phyloP scores from a whole-genome alignment of 2,329 filamentous ascomycete species.

The Juglanconis juglandina region DNA sequence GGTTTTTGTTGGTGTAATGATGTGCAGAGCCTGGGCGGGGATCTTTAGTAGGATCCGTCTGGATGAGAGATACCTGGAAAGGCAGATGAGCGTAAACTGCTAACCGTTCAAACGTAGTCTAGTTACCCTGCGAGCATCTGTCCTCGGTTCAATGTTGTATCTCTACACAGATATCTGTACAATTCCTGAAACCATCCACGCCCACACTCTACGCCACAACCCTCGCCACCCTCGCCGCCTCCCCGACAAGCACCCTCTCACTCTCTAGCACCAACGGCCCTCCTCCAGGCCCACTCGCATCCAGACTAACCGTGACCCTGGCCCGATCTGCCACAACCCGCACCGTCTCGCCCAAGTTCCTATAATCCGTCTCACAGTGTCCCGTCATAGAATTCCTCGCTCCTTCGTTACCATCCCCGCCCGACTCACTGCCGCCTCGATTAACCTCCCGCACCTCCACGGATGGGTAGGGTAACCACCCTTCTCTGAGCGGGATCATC shows the following conservation, averaged over 20 bases:
- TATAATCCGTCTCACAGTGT: conserved; percentile 76
- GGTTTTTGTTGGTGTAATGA: too few relatives aligned
- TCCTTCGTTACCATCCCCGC: conserved; percentile 18
- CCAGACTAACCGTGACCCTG: conserved; percentile 70
- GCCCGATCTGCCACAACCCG: conserved; percentile 68
- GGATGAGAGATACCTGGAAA: too few relatives aligned
- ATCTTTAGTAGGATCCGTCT: too few relatives aligned
- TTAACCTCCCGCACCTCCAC: conserved; percentile 72
- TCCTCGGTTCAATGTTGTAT: too few relatives aligned
- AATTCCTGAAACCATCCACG: too few relatives aligned
- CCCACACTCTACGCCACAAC: conserved; percentile 32
- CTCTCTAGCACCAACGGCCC: conserved; percentile 66
- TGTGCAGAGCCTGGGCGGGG: too few relatives aligned
- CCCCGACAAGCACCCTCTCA: conserved; percentile 38
- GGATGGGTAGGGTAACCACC: conserved; percentile 71
- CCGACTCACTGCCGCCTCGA: conserved; percentile 1
- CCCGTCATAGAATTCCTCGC: conserved; percentile 26
- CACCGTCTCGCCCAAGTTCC: conserved; percentile 74
- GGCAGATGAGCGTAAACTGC: too few relatives aligned
- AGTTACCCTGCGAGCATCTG: too few relatives aligned
- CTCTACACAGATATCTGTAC: too few relatives aligned
- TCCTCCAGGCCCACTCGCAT: conserved; percentile 62
- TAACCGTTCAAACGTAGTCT: too few relatives aligned
- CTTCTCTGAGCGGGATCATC: conserved; percentile 75
- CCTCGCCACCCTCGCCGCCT: conserved; percentile 23